A percentile compares a stretch with the other conserved stretches of the same genome.
Evolutionary conservation across 192 early-diverging fungal genomes (phyloP).

Genomic region (Mortierella hygrophila): DNA sequence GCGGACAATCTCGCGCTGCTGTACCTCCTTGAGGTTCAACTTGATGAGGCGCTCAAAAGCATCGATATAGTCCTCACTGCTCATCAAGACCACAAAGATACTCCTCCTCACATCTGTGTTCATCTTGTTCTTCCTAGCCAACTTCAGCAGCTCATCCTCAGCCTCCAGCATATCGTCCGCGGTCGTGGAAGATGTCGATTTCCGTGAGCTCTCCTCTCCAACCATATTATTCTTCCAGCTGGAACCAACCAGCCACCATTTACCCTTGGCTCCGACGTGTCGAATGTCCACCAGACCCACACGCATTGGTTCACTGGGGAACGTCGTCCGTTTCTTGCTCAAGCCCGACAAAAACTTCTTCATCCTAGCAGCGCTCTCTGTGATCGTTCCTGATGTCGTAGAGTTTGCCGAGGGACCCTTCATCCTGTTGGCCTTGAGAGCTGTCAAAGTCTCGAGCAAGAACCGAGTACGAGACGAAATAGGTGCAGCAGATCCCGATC

Average conservation of each 20-base stretch:
- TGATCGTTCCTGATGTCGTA: constrained; percentile 62
- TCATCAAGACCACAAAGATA: constrained; percentile 94
- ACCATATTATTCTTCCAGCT: constrained; percentile 88
- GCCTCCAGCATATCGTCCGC: constrained; percentile 59
- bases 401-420: constrained; percentile 64
- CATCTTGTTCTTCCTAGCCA: constrained; percentile 93
- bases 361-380: constrained; percentile 76
- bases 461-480: constrained; percentile 82
- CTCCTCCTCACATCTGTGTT: constrained; percentile 95
- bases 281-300: constrained; percentile 89
- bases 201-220: constrained; percentile 56
- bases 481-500: constrained; percentile 39
- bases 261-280: constrained; percentile 81
- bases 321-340: constrained; percentile 64
- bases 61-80: constrained; percentile 95
- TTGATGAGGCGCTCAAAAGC: constrained; percentile 89
- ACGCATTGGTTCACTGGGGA: constrained; percentile 81
- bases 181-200: constrained; percentile 41
- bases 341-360: constrained; percentile 85
- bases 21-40: constrained; percentile 88
- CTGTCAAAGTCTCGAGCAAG: constrained; percentile 95
- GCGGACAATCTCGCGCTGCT: constrained; percentile 95
- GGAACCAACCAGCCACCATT: constrained; percentile 98
- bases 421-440: constrained; percentile 94
- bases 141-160: constrained; percentile 75